Evolutionary conservation across 176 grass and related monocot genomes (phyloP).

Genomic region (Hordeum vulgare): DNA sequence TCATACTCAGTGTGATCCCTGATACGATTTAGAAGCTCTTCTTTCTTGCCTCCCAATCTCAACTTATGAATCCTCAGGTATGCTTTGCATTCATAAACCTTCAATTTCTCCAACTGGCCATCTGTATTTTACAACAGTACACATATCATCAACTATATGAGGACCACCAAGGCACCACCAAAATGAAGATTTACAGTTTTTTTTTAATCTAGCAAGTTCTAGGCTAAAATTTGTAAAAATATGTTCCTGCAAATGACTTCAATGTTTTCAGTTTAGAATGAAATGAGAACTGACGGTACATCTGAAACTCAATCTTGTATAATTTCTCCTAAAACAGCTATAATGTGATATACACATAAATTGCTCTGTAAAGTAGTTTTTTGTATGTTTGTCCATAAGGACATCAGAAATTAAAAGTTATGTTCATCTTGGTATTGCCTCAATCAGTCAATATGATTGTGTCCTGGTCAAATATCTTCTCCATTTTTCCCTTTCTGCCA

Average conservation of each 20-base stretch:
- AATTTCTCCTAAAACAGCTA: neutral
- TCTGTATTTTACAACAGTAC: conserved; percentile 20
- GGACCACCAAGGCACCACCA: neutral
- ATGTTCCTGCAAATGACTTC: neutral
- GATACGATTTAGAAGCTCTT: conserved; percentile 49
- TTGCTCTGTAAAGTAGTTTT: neutral
- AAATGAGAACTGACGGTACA: neutral
- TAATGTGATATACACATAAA: neutral
- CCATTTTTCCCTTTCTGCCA: too few species aligned
- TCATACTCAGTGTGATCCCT: conserved; percentile 51
- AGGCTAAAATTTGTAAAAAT: neutral
- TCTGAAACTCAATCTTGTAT: neutral
- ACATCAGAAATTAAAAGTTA: neutral
- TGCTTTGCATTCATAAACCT: conserved; percentile 56
- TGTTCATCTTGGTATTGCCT: neutral
- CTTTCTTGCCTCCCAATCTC: conserved; percentile 61
- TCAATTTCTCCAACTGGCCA: conserved; percentile 50
- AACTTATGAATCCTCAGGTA: conserved; percentile 65
- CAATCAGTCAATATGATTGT: neutral
- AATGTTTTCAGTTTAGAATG: neutral
- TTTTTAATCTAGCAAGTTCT: neutral
- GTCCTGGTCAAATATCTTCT: neutral
- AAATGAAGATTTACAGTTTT: neutral
- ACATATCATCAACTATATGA: neutral
- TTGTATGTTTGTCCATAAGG: neutral